Conservation (phyloP, 176 grass and related monocot genomes). For the Carex myosuroides region DNA sequence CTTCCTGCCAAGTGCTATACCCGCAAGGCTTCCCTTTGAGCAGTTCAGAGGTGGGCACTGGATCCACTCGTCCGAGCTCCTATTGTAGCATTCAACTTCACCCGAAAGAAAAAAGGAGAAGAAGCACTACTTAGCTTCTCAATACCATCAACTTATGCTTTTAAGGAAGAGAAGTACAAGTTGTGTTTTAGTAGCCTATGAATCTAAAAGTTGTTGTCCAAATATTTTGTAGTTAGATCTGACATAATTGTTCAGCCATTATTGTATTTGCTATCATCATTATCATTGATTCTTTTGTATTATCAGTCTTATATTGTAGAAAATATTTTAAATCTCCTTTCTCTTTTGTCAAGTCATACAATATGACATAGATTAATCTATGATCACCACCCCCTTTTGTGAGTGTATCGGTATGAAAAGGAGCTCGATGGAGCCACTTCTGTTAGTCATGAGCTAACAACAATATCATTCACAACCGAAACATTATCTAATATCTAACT, state of each 20-base stretch:
- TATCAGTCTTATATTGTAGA: not conserved
- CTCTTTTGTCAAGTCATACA: not conserved
- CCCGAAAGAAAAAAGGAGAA: not conserved
- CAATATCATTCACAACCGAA: not conserved
- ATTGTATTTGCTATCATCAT: not conserved
- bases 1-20: conserved; percentile 51
- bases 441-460: not conserved
- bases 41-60: conserved; percentile 48
- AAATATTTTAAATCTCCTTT: not conserved
- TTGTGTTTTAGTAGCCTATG: not conserved
- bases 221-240: not conserved
- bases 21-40: conserved; percentile 65
- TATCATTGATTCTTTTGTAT: not conserved
- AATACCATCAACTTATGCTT: conserved; percentile 18
- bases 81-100: conserved; percentile 56
- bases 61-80: conserved; percentile 40
- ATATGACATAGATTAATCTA: not conserved
- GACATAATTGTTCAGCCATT: not conserved
- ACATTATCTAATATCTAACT: not conserved
- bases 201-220: not conserved
- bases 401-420: not conserved
- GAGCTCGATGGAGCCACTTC: not conserved
- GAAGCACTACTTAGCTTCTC: conserved; percentile 21
- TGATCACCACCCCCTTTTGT: not conserved
- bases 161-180: not conserved